Evolutionary conservation across 2,329 filamentous ascomycete genomes (phyloP).

Genomic region (Fusarium euwallaceae): DNA sequence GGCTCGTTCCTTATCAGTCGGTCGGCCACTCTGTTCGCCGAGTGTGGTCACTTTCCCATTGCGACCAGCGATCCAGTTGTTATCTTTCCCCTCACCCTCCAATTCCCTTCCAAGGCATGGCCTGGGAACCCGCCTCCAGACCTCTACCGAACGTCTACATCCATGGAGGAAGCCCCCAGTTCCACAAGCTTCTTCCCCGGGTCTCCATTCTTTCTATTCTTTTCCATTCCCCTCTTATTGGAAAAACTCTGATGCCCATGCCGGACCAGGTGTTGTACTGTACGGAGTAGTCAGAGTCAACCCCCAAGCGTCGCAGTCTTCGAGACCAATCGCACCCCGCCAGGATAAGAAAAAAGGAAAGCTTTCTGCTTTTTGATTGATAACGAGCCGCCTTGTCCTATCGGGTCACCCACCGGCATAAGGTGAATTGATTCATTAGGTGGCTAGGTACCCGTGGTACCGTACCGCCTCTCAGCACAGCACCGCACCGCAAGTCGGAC

Average conservation of each 20-base stretch:
- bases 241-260: slow-evolving; percentile 10
- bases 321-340: slow-evolving; percentile 18
- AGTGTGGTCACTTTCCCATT: slow-evolving; percentile 37
- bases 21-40: slow-evolving; percentile 32
- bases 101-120: slow-evolving; percentile 5
- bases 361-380: slow-evolving; percentile 33
- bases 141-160: slow-evolving; percentile 19
- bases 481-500: slow-evolving; percentile 6
- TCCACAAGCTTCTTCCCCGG: slow-evolving; percentile 39
- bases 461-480: not conserved
- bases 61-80: slow-evolving; percentile 37
- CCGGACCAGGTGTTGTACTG: not conserved
- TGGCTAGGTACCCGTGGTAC: slow-evolving; percentile 5
- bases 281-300: slow-evolving; percentile 1
- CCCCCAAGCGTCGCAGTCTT: not conserved
- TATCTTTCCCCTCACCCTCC: slow-evolving; percentile 38
- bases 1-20: slow-evolving; percentile 44
- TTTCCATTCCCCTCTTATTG: slow-evolving; percentile 26
- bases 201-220: slow-evolving; percentile 39
- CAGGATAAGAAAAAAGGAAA: slow-evolving; percentile 23
- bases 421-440: not conserved
- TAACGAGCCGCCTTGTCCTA: slow-evolving; percentile 39
- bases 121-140: not conserved
- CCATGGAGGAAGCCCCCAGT: slow-evolving; percentile 15
- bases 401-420: slow-evolving; percentile 32